Percentiles rank a stretch among this genome's conserved stretches.
Evolutionary conservation across 495 filamentous ascomycete genomes (phyloP).

Genomic region (Neurospora sp.): DNA sequence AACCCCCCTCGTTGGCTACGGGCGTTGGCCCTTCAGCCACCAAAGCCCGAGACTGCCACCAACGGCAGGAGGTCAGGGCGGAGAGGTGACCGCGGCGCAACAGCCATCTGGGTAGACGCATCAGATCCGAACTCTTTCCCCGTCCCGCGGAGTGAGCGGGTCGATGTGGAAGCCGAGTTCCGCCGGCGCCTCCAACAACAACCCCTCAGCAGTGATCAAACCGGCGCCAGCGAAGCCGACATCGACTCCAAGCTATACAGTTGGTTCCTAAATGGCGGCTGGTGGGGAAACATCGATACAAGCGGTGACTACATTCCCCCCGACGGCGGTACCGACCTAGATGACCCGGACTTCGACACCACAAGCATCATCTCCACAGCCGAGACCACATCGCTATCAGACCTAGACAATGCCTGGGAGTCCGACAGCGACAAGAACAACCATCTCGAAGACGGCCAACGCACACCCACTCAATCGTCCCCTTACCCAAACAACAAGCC

Average conservation of each 20-base stretch:
- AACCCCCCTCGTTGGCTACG: conserved; percentile 54
- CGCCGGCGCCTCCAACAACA: conserved; percentile 40
- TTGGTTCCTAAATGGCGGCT: conserved; percentile 71
- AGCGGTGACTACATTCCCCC: conserved; percentile 57
- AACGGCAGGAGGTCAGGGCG: conserved; percentile 34
- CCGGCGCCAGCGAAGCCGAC: conserved; percentile 45
- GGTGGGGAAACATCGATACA: conserved; percentile 70
- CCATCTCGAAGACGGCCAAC: conserved; percentile 44
- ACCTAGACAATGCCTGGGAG: conserved; percentile 43
- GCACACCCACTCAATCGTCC: conserved; percentile 58
- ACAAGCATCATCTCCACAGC: conserved; percentile 65
- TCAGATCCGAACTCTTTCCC: conserved; percentile 23
- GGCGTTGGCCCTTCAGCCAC: conserved; percentile 33
- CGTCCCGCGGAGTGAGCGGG: conserved; percentile 46
- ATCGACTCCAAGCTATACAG: conserved; percentile 64
- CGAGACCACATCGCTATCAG: conserved; percentile 14
- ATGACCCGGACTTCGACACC: conserved; percentile 56
- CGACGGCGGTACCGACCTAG: conserved; percentile 1
- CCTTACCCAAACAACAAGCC: conserved; percentile 12
- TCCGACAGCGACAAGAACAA: conserved; percentile 26
- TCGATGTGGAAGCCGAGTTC: conserved; percentile 72
- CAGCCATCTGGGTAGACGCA: conserved; percentile 4
- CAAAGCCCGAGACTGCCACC: conserved; percentile 22
- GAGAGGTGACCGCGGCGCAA: background rate
- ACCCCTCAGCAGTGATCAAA: conserved; percentile 7